phyloP scores from a whole-genome alignment of 805 yeast species.

The Saturnispora kantuleensis region DNA sequence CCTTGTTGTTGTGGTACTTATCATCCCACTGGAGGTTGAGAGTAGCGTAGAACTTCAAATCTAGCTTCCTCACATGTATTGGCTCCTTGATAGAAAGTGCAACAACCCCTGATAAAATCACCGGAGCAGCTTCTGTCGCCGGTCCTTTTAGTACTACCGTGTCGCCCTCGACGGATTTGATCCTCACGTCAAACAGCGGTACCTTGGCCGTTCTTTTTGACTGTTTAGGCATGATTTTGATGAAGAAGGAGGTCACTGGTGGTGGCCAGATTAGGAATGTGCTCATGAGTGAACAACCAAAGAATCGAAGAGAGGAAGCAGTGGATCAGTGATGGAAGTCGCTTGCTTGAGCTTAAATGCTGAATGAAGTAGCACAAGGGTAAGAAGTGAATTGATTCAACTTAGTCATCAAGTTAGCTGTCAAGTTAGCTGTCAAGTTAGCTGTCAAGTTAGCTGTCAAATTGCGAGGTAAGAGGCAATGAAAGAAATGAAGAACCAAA shows the following conservation, averaged over 20 bases:
- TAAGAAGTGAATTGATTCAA: too few species aligned
- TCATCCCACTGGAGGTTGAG: slow-evolving; percentile 60
- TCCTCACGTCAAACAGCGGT: slow-evolving; percentile 37
- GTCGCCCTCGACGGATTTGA: slow-evolving; percentile 62
- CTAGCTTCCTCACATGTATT: slow-evolving; percentile 51
- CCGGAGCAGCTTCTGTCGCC: slow-evolving; percentile 68
- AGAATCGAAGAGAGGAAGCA: too few species aligned
- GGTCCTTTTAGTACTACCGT: slow-evolving; percentile 75
- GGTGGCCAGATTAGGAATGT: too few species aligned
- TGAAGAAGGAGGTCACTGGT: not conserved
- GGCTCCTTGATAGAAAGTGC: slow-evolving; percentile 72
- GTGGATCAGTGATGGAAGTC: too few species aligned
- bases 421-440: too few species aligned
- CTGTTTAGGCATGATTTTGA: slow-evolving; percentile 13
- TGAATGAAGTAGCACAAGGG: too few species aligned
- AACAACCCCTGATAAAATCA: slow-evolving; percentile 64
- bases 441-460: too few species aligned
- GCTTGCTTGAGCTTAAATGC: too few species aligned
- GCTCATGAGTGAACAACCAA: too few species aligned
- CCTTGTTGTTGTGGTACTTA: slow-evolving; percentile 35
- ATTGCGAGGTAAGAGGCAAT: too few species aligned
- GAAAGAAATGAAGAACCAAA: too few species aligned
- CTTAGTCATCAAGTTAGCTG: too few species aligned
- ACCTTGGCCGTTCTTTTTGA: slow-evolving; percentile 21
- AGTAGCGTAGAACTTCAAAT: slow-evolving; percentile 57